Conservation (phyloP, 2,329 filamentous ascomycete genomes). For the Colletotrichum abscissum region DNA sequence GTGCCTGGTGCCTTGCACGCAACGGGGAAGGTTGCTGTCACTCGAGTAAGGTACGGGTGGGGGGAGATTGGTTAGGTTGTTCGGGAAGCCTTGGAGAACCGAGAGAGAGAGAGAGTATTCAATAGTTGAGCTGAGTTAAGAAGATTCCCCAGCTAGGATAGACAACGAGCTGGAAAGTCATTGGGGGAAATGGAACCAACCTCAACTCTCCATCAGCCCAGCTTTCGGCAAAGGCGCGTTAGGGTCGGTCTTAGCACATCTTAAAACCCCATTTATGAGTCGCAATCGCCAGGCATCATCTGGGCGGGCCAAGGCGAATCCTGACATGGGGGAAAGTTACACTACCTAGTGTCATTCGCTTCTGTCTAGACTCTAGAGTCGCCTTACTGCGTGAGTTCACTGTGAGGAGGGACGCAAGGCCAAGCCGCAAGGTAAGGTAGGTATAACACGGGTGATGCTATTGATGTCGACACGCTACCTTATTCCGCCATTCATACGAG, state of each 20-base stretch:
- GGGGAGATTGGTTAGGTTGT: too few relatives aligned
- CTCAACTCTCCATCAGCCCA: conserved; percentile 3
- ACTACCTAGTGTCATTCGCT: neutral
- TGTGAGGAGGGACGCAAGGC: neutral
- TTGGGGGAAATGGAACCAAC: neutral
- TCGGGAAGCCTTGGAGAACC: neutral
- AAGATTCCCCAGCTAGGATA: neutral
- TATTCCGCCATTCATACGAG: neutral
- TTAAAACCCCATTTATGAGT: conserved; percentile 30
- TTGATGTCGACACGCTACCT: neutral
- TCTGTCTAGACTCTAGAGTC: neutral
- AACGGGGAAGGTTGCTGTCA: conserved; percentile 3
- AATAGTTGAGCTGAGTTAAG: conserved; percentile 19
- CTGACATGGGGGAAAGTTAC: neutral
- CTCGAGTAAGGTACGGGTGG: neutral
- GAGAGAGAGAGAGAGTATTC: neutral
- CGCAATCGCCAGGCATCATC: conserved; percentile 14
- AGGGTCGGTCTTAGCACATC: conserved; percentile 18
- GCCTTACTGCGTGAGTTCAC: neutral
- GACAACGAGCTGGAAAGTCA: neutral
- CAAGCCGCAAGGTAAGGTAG: neutral
- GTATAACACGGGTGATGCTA: neutral
- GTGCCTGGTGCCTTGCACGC: conserved; percentile 17
- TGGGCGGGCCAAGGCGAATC: conserved; percentile 11
- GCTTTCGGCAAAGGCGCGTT: conserved; percentile 23